Base-by-base conservation (phyloP, 1,284 basidiomycete genomes). In the Puccinia sorghi region DNA sequence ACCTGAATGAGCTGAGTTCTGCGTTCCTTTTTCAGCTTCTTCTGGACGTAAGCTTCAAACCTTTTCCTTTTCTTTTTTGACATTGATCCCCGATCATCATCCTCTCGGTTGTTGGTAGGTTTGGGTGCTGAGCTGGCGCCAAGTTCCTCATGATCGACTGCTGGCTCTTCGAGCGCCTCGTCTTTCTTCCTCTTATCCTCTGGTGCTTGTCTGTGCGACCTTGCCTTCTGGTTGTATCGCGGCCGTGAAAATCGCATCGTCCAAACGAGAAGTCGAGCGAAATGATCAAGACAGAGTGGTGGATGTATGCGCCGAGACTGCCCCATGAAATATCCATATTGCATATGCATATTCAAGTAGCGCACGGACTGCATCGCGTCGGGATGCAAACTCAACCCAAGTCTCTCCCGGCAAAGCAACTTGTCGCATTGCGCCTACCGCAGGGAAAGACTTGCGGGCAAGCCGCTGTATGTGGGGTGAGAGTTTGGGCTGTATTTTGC, bases 11-110 rank as follows among this genome's bases (percentile, higher is more conserved):
- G 56, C 15, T 79, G 52, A 41, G n/a, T 46, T 61, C 66, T 56
- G 20, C 59, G 52, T 37, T 79, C 76, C 43, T 79, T 79, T 72
- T 79, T 79, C 13, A 79, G 72, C 25, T 79, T 70, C 48, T 79
- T 79, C 41, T 69, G 92, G 81, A 94, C 92, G 82, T 92, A 94
- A 82, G 92, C 92, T 81, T 93, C 92, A 12, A 94, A 84, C 61
- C 90, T 86, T 83, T 90, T 92, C 86, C 89, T 90, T 86, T 92
- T 93, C 86, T 92, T 92, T 80, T 86, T 88, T 59, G 88, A 91
- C 85, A 91, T 89, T 22, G 57, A 41, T 57, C 48, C 54, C 46
- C 17, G 32, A 39, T 73, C 46, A 22, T 50, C 46, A 46, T 22
- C 27, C 20, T 32, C 27, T 50, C 63, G 57, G 12, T 61, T 54